Evolutionary conservation across 2,329 filamentous ascomycete species (phyloP), one percentile per base, ranked within the genome.

Genomic region (Microsporum audouinii): DNA sequence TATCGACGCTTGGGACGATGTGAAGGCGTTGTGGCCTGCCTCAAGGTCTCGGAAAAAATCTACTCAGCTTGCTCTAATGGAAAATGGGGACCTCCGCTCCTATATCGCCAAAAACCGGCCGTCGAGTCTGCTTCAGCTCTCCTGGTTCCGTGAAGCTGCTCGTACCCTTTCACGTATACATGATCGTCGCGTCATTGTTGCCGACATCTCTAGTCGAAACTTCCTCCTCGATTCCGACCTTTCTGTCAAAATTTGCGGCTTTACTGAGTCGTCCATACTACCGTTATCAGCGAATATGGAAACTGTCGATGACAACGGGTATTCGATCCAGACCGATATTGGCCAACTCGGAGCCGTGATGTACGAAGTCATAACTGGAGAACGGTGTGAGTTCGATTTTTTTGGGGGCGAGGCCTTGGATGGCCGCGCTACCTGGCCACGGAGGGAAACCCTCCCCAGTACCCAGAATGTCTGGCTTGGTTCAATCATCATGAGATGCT

Each of bases 331-430:
- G 27, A 70, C 65, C 12, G 69, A 73, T 61, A 68, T 74, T 57
- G 69, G 68, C 1, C 66, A 67, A 29, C 65, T 73, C 23, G 70
- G 69, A 5, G 63, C 66, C 33, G 70, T 72, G 14, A 69, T 71
- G 34, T 73, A 68, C 58, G 66, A 71, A 61, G 62, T 72, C 17
- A 58, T 68, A 3, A 68, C 68, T 14, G 65, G 64, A 8, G 38
- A 61, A 3, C 60, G 61, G 12, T 70, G 64, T 60, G 63, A 67
- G 38, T 68, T 71, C 51, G 66, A 70, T 59, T 58, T 72, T 7
- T 23, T 23, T 23, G 17, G 17, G 17, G 17, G 17, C 17, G 17
- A 23, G 17, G 17, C 17, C 17, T 23, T 23, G 17, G 17, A 23
- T 23, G 17, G 17, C 17, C 17, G 17, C 17, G 17, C 17, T 66